Conservation (phyloP, 2,329 filamentous ascomycete species). For the Pseudopithomyces maydicus region DNA sequence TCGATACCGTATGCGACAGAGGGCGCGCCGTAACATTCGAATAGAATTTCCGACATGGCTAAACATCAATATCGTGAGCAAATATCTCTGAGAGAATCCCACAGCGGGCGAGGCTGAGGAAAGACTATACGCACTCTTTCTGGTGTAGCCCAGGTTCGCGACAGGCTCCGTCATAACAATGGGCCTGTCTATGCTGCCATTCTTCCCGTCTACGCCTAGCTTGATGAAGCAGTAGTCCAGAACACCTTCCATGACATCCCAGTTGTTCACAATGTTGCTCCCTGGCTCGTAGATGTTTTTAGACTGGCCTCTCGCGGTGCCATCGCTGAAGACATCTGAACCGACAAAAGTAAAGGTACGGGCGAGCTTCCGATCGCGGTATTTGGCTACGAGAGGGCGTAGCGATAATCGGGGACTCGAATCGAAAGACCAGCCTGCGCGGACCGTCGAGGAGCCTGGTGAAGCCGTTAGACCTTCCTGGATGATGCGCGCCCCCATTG, state of each 20-base stretch:
- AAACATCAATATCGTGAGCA: slow-evolving; percentile 29
- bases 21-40: slow-evolving; percentile 92
- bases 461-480: slow-evolving; percentile 17
- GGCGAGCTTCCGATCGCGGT: slow-evolving; percentile 89
- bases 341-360: slow-evolving; percentile 93
- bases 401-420: slow-evolving; percentile 76
- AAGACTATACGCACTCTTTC: slow-evolving; percentile 75
- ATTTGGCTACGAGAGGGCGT: slow-evolving; percentile 91
- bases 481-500: slow-evolving; percentile 3
- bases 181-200: slow-evolving; percentile 79
- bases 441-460: slow-evolving; percentile 81
- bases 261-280: slow-evolving; percentile 91
- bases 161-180: slow-evolving; percentile 96
- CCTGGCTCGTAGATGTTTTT: slow-evolving; percentile 90
- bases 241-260: slow-evolving; percentile 95
- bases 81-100: neutral
- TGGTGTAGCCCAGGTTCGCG: slow-evolving; percentile 85
- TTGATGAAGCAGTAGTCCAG: slow-evolving; percentile 96
- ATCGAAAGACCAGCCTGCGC: slow-evolving; percentile 97
- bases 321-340: slow-evolving; percentile 91
- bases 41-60: slow-evolving; percentile 98
- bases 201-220: slow-evolving; percentile 78
- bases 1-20: slow-evolving; percentile 94
- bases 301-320: slow-evolving; percentile 87
- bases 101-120: too few relatives aligned